Evolutionary conservation across 805 yeast species (phyloP), one percentile per base, ranked within the genome.

Genomic region (Monosporozyma yasuniensis): DNA sequence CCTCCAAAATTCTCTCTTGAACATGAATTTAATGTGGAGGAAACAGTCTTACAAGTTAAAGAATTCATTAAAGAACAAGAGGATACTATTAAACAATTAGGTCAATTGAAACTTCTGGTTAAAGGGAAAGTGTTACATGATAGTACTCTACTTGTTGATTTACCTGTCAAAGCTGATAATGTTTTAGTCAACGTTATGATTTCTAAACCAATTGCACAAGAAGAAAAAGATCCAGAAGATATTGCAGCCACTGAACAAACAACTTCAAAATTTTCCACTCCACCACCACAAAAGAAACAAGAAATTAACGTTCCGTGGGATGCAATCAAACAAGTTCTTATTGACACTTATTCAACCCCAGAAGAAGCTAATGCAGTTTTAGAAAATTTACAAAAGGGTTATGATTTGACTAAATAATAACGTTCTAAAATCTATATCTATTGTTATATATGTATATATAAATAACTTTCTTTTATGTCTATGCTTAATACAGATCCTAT

Each of bases 61-160:
- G 48, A 59, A 18, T 59, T 55, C 16, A 47, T 67, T 12, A 52
- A 61, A 2, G 55, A 56, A 12, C 42, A 48, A 25, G 44, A 35
- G 22, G 39, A 60, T 60, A 2, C 47, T 27, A 56, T 55, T 2
- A 63, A 69, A 22, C 57, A 60, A 11, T 65, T 75, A 1, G 58
- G 65, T 14, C 72, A 77, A 54, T 51, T 81, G 42, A 79, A 78
- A 58, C 63, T 82, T 18, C 65, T 82, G 56, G 57, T 79, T 43
- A 82, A 80, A 61, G 84, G 86, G 3, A 81, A 80, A 62, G 86
- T 81, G 8, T 65, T 80, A 19, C 77, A 74, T 37, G 86, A 82
- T 59, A 65, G 78, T 4, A 60, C 74, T 4, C 52, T 70, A 3
- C 50, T 81, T 19, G 60, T 61, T 6, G 67, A 66, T 25, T 51